A percentile compares a stretch with the other conserved stretches of the same genome.
These are phyloP conservation scores for Bidens hawaiensis DNA, from an alignment of 140 eudicot species.

Conservation along the genomic window DNA sequence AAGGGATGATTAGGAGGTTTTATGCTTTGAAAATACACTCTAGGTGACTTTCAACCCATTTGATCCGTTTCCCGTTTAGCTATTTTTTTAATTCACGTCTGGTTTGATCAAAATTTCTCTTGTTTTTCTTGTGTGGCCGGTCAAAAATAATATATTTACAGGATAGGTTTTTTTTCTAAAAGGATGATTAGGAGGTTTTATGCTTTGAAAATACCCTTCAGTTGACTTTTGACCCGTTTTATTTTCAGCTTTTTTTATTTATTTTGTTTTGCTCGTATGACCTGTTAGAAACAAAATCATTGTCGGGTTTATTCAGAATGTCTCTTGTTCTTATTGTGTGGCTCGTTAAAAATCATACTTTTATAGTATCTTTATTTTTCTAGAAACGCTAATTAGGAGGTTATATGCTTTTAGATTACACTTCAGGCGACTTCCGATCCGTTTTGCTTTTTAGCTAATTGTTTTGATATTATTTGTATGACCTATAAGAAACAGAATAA, in stretches of 20 bases:
- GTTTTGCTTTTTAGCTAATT: not conserved
- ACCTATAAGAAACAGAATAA: not conserved
- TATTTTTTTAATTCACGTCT: no score
- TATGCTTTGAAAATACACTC: not conserved
- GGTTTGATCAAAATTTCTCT: no score
- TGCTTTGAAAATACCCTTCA: no score
- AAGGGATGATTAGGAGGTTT: not conserved
- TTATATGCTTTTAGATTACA: not conserved
- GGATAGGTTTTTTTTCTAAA: no score
- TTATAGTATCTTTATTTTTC: not conserved
- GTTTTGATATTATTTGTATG: not conserved
- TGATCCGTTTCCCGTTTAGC: not conserved
- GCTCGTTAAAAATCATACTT: not conserved
- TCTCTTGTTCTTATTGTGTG: not conserved
- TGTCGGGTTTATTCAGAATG: no score
- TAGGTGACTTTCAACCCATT: not conserved
- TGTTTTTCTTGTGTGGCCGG: no score
- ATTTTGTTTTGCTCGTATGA: no score
- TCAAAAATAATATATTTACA: no score
- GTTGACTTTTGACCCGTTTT: no score
- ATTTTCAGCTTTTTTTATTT: not conserved
- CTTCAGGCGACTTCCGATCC: not conserved
- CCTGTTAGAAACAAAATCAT: no score
- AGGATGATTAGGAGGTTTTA: no score
- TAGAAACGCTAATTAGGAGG: not conserved